A percentile compares a stretch with the other conserved stretches of the same genome.
Conservation (phyloP, 2,329 filamentous ascomycete species). For the Thelonectria olida region DNA sequence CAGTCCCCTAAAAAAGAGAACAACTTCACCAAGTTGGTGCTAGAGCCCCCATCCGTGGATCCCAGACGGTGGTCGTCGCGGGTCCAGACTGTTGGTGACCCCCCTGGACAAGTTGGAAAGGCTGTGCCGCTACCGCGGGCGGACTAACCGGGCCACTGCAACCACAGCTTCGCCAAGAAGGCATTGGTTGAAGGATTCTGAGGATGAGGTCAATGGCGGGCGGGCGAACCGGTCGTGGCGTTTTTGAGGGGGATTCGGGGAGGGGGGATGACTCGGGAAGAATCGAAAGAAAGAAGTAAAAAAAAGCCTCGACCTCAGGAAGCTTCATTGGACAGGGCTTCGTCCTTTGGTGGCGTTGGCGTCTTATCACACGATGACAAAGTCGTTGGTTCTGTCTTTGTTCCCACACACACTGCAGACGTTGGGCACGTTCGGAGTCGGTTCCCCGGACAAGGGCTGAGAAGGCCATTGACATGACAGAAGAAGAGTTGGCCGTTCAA, state of each 20-base stretch:
- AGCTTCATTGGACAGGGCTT: conserved; percentile 6
- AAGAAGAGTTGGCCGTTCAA: neutral
- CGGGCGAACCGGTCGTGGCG: conserved; percentile 14
- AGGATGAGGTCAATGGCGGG: neutral
- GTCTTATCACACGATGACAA: conserved; percentile 22
- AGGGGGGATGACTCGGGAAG: conserved; percentile 14
- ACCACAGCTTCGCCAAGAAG: neutral
- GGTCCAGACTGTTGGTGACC: conserved; percentile 15
- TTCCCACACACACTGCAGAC: conserved; percentile 13
- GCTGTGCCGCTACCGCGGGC: conserved; percentile 6
- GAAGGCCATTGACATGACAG: too few species aligned
- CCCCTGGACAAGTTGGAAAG: too few species aligned
- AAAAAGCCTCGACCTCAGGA: neutral
- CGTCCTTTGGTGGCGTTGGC: neutral
- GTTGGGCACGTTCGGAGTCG: conserved; percentile 6
- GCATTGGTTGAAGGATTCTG: neutral
- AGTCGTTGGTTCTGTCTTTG: too few species aligned
- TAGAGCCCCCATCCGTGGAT: neutral
- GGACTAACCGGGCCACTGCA: neutral
- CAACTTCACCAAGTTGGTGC: neutral
- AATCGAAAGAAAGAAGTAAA: neutral
- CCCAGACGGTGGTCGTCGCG: conserved; percentile 14
- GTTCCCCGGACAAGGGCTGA: conserved; percentile 10
- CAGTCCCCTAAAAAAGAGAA: neutral
- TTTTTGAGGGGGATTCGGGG: neutral